Evolutionary conservation across 2,329 filamentous ascomycete species (phyloP).

Genomic region (Fusarium cicatricum): DNA sequence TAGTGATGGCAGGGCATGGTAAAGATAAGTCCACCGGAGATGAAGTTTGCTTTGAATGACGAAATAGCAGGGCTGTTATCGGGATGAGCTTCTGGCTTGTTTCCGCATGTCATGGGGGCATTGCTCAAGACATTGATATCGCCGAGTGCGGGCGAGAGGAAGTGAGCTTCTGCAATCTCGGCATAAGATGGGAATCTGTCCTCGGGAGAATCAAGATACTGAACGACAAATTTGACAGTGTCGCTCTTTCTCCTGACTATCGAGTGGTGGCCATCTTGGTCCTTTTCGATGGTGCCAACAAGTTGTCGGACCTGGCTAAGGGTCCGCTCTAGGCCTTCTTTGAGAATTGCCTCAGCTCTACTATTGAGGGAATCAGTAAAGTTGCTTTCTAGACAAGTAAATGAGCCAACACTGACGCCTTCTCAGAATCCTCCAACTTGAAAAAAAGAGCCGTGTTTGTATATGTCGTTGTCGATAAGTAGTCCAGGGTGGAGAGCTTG

Average conservation of each 20-base stretch:
- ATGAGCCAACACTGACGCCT: neutral
- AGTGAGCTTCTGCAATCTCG: constrained; percentile 50
- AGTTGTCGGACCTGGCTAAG: constrained; percentile 50
- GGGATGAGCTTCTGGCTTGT: constrained; percentile 49
- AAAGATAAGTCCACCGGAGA: constrained; percentile 52
- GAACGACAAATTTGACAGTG: constrained; percentile 47
- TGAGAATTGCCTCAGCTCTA: constrained; percentile 25
- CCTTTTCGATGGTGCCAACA: constrained; percentile 51
- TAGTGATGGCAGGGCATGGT: constrained; percentile 53
- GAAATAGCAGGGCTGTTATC: constrained; percentile 46
- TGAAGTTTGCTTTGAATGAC: constrained; percentile 52
- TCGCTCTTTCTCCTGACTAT: constrained; percentile 47
- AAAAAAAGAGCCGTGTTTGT: constrained; percentile 19
- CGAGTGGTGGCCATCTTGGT: constrained; percentile 47
- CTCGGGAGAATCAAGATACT: constrained; percentile 48
- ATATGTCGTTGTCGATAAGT: constrained; percentile 19
- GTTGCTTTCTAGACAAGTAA: neutral
- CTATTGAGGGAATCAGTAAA: constrained; percentile 4
- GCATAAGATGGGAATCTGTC: constrained; percentile 48
- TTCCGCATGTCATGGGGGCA: constrained; percentile 49
- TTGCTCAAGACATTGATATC: constrained; percentile 47
- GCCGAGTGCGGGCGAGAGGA: constrained; percentile 44
- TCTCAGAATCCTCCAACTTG: constrained; percentile 7
- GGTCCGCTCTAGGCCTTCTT: constrained; percentile 48
- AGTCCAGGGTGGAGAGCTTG: constrained; percentile 19